Percentiles rank a stretch among this genome's conserved stretches.
Evolutionary conservation across 208 protist species (phyloP).

Genomic region (Kentomonas sorsogonicus): DNA sequence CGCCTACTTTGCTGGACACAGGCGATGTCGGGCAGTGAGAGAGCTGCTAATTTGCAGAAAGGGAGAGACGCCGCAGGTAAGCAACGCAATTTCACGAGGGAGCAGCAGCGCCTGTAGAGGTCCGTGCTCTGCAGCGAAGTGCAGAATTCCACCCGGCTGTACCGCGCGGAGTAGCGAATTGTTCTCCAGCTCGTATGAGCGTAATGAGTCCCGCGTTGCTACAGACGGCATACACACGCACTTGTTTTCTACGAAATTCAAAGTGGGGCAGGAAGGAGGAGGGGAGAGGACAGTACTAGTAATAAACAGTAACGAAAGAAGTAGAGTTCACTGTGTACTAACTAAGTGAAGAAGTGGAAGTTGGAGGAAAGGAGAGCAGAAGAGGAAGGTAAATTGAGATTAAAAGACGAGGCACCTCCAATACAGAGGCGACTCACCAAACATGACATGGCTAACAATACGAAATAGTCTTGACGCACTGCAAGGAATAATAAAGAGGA

Average conservation of each 20-base stretch:
- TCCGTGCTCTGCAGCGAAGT: slow-evolving; percentile 13
- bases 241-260: no score
- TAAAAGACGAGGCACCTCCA: not conserved
- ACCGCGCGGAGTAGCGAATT: slow-evolving; percentile 52
- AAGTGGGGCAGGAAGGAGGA: slow-evolving; percentile 1
- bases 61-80: slow-evolving; percentile 15
- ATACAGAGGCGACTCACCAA: not conserved
- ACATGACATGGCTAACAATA: slow-evolving; percentile 2
- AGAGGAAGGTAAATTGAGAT: no score
- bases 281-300: not conserved
- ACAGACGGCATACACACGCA: slow-evolving; percentile 25
- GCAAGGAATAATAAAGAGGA: slow-evolving; percentile 5
- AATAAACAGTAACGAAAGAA: slow-evolving; percentile 1
- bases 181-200: slow-evolving; percentile 25
- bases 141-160: slow-evolving; percentile 35
- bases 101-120: slow-evolving; percentile 49
- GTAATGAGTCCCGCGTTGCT: slow-evolving; percentile 18
- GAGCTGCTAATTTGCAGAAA: no score
- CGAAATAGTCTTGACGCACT: no score
- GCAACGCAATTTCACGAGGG: slow-evolving; percentile 40
- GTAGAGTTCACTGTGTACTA: slow-evolving; percentile 3
- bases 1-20: no score
- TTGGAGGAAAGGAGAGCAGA: no score
- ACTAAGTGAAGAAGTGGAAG: no score
- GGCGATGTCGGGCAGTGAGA: no score